These are phyloP conservation scores for Musa itinerans DNA, from an alignment of 176 grass and related monocot genomes.

Conservation along the genomic window DNA sequence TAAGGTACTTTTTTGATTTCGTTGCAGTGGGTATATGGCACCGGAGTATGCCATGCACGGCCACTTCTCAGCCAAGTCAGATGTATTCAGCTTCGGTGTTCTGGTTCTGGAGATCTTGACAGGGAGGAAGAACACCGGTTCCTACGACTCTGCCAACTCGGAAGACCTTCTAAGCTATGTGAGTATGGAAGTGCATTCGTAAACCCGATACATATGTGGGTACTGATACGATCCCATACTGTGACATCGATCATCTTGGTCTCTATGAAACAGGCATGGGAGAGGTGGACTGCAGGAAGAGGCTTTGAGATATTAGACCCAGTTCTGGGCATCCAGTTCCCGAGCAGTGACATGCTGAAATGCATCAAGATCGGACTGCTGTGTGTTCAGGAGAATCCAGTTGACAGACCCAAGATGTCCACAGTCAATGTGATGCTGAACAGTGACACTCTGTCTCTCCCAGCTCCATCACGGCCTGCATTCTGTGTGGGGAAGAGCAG, in stretches of 20 bases:
- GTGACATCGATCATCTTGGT: slow-evolving; percentile 5
- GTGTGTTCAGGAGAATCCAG: slow-evolving; percentile 28
- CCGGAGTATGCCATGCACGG: slow-evolving; percentile 14
- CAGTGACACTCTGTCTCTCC: slow-evolving; percentile 10
- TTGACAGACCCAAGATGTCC: slow-evolving; percentile 29
- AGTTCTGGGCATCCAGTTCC: background rate
- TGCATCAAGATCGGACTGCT: slow-evolving; percentile 25
- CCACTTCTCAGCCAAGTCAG: slow-evolving; percentile 32
- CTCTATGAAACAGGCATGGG: slow-evolving; percentile 25
- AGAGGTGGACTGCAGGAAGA: slow-evolving; percentile 20
- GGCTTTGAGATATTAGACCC: slow-evolving; percentile 21
- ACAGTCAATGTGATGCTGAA: slow-evolving; percentile 25
- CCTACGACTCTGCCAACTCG: background rate
- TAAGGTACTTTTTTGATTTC: background rate
- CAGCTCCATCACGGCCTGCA: slow-evolving; percentile 22
- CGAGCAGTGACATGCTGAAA: slow-evolving; percentile 18
- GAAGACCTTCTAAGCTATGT: slow-evolving; percentile 37
- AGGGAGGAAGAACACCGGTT: slow-evolving; percentile 25
- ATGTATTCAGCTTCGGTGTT: slow-evolving; percentile 44
- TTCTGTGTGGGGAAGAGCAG: background rate
- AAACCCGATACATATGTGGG: background rate
- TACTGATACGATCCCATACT: background rate
- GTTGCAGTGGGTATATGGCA: slow-evolving; percentile 35
- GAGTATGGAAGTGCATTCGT: background rate
- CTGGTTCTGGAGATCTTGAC: slow-evolving; percentile 41